Conservation (phyloP, 495 filamentous ascomycete species). For the Neurospora sp. region DNA sequence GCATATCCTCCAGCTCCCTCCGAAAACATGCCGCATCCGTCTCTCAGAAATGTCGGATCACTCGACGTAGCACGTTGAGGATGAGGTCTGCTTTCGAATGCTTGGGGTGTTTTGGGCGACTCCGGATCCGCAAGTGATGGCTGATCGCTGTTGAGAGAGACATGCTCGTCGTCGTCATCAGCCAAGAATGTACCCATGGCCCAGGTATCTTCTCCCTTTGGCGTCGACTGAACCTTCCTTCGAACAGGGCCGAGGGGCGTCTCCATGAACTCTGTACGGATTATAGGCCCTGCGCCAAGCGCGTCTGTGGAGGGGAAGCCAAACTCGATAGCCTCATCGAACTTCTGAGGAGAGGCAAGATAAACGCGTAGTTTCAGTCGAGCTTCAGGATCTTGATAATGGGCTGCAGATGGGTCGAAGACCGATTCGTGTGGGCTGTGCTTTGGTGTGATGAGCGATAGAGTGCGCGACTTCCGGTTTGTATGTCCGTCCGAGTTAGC, state of each 20-base stretch:
- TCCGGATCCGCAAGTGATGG: conserved; percentile 41
- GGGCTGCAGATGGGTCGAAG: conserved; percentile 63
- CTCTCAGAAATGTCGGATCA: conserved; percentile 4
- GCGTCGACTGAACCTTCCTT: conserved; percentile 10
- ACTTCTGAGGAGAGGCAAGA: conserved; percentile 83
- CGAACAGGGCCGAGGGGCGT: conserved; percentile 7
- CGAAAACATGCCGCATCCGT: conserved; percentile 19
- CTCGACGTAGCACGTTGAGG: conserved; percentile 19
- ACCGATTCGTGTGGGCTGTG: conserved; percentile 37
- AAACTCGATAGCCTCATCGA: conserved; percentile 90
- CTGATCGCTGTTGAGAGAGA: conserved; percentile 37
- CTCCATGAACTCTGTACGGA: not conserved
- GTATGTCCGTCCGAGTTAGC: conserved; percentile 18
- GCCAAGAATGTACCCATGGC: conserved; percentile 37
- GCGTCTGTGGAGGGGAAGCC: conserved; percentile 65
- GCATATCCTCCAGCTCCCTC: conserved; percentile 29
- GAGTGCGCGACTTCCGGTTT: conserved; percentile 37
- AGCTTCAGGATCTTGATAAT: conserved; percentile 88
- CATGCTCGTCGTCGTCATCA: conserved; percentile 41
- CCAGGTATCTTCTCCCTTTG: conserved; percentile 23
- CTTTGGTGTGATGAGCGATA: conserved; percentile 39
- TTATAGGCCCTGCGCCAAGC: conserved; percentile 13
- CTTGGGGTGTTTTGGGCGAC: conserved; percentile 43
- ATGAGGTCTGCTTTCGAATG: conserved; percentile 26
- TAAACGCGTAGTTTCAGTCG: conserved; percentile 81